A percentile compares a stretch with the other conserved stretches of the same genome.
Conservation (phyloP, 495 filamentous ascomycete species). For the Aspergillus bridgeri region DNA sequence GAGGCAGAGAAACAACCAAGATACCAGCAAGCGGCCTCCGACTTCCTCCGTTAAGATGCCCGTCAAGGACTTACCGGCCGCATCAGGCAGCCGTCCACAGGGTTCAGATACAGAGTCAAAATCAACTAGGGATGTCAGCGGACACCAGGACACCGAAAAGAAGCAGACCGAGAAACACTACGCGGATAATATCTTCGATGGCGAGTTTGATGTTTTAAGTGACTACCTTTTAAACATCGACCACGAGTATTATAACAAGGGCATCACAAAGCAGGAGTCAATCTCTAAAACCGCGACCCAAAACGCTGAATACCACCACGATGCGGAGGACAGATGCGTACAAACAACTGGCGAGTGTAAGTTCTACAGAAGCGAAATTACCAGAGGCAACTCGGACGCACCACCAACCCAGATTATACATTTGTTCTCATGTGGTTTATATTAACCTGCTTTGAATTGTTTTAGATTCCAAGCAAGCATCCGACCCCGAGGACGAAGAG, state of each 20-base stretch:
- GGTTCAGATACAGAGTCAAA: neutral
- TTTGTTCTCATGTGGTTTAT: too few relatives aligned
- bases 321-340: too few relatives aligned
- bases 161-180: conserved; percentile 3
- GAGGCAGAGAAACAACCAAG: neutral
- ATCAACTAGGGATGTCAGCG: conserved; percentile 4
- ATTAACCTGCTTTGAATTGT: too few relatives aligned
- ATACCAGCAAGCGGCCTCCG: neutral
- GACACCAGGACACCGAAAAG: neutral
- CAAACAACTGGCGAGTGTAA: too few relatives aligned
- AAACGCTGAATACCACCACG: neutral
- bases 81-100: too few relatives aligned
- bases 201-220: conserved; percentile 56
- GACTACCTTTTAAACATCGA: conserved; percentile 78
- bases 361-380: too few relatives aligned
- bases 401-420: too few relatives aligned
- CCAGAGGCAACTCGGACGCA: too few relatives aligned
- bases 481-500: neutral
- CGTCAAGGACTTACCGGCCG: neutral
- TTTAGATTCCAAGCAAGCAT: too few relatives aligned
- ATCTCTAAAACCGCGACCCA: conserved; percentile 8
- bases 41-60: neutral
- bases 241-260: conserved; percentile 20
- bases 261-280: neutral
- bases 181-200: conserved; percentile 1